Percentiles rank a stretch among this genome's conserved stretches.
These are phyloP conservation scores for Hericium rajendrae DNA, from an alignment of 768 basidiomycete genomes.

Conservation along the genomic window DNA sequence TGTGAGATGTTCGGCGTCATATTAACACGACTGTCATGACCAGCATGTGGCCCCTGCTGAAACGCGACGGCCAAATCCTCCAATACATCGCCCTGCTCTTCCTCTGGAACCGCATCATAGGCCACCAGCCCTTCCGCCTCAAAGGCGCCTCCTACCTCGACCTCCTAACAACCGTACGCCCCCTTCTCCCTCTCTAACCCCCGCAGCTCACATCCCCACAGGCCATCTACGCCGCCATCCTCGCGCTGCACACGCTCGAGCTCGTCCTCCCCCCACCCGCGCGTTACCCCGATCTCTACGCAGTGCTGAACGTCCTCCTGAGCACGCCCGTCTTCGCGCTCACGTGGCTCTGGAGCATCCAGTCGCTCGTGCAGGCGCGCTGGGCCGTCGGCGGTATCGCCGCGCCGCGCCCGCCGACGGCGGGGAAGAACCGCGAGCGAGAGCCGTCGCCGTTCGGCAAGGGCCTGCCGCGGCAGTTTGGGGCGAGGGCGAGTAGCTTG, in stretches of 20 bases:
- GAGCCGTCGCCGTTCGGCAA: no score
- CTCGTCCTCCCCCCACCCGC: slow-evolving; percentile 49
- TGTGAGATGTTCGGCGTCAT: not conserved
- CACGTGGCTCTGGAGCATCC: slow-evolving; percentile 87
- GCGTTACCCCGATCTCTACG: slow-evolving; percentile 77
- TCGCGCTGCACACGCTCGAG: slow-evolving; percentile 57
- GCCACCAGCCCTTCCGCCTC: slow-evolving; percentile 56
- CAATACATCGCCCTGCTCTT: slow-evolving; percentile 62
- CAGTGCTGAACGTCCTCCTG: slow-evolving; percentile 77
- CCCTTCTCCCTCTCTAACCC: no score
- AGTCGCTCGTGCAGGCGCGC: slow-evolving; percentile 60
- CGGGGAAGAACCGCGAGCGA: no score
- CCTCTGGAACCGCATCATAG: slow-evolving; percentile 79
- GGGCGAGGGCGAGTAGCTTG: no score
- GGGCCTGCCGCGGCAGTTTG: no score
- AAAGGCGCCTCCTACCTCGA: slow-evolving; percentile 40
- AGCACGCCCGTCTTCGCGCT: slow-evolving; percentile 73
- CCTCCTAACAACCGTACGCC: slow-evolving; percentile 41
- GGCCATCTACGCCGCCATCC: slow-evolving; percentile 48
- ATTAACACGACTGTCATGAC: not conserved
- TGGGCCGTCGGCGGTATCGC: slow-evolving; percentile 67
- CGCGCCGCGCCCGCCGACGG: not conserved
- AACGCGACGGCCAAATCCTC: slow-evolving; percentile 64
- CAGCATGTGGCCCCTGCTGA: slow-evolving; percentile 90
- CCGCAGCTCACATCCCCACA: slow-evolving; percentile 9